Conservation (phyloP, 2,329 filamentous ascomycete species). For the Zasmidium angulare region DNA sequence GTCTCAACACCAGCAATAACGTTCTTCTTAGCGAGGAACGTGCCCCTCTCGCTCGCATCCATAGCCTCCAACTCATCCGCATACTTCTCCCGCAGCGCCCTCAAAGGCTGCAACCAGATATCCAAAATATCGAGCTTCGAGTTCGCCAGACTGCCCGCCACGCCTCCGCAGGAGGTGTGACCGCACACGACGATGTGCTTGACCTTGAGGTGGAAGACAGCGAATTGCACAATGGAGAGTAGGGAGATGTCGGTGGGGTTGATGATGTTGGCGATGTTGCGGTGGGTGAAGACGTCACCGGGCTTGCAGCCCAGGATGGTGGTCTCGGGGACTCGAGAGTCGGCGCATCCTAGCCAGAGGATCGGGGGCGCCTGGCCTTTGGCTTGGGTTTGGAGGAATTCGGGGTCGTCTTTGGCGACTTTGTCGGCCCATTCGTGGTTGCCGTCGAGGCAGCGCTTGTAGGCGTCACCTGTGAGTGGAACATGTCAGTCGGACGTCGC, state of each 20-base stretch:
- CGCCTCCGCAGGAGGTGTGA: conserved; percentile 61
- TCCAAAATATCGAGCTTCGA: conserved; percentile 60
- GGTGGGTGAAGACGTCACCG: conserved; percentile 84
- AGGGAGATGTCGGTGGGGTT: conserved; percentile 73
- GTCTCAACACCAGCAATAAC: conserved; percentile 67
- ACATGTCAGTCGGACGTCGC: not conserved
- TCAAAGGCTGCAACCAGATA: conserved; percentile 60
- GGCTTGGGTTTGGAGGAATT: conserved; percentile 68
- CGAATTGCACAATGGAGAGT: conserved; percentile 74
- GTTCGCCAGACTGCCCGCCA: conserved; percentile 56
- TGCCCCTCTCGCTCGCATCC: conserved; percentile 42
- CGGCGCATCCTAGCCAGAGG: conserved; percentile 84
- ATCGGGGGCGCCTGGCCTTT: conserved; percentile 66
- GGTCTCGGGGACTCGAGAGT: conserved; percentile 81
- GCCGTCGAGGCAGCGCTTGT: conserved; percentile 57
- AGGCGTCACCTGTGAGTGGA: conserved; percentile 22
- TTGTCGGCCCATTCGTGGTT: conserved; percentile 71
- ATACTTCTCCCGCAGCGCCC: conserved; percentile 56
- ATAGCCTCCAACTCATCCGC: conserved; percentile 51
- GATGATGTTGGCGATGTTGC: conserved; percentile 86
- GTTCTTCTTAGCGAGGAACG: conserved; percentile 73
- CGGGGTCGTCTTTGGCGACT: conserved; percentile 64
- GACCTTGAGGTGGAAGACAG: conserved; percentile 69
- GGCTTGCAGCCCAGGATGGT: conserved; percentile 75
- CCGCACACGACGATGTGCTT: conserved; percentile 63